These are phyloP conservation scores for Yarrowia sp. DNA, from an alignment of 805 yeast genomes.

Conservation along the genomic window DNA sequence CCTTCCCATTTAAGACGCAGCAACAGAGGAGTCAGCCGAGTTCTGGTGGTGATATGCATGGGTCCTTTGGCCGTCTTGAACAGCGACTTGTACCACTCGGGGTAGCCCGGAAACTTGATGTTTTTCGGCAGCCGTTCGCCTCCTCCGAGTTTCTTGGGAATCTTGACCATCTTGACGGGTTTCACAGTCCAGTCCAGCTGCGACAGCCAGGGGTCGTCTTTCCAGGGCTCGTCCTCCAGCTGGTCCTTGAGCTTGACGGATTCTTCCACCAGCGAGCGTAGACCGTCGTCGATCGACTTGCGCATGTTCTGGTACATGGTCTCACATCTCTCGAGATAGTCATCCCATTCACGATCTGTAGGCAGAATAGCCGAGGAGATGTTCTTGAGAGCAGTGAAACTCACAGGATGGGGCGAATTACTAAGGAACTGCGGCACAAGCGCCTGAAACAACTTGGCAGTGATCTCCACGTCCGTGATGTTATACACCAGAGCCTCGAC, in stretches of 20 bases:
- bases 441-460: conserved; percentile 70
- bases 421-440: conserved; percentile 71
- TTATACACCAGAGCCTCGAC: conserved; percentile 67
- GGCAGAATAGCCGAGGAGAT: conserved; percentile 81
- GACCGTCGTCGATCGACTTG: conserved; percentile 61
- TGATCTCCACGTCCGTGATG: conserved; percentile 80
- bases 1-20: conserved; percentile 85
- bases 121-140: conserved; percentile 51
- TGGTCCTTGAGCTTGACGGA: conserved; percentile 58
- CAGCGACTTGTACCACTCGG: conserved; percentile 86
- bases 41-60: conserved; percentile 69
- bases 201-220: conserved; percentile 83
- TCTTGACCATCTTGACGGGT: conserved; percentile 66
- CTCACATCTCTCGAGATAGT: conserved; percentile 76
- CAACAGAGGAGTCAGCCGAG: conserved; percentile 78
- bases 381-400: conserved; percentile 83
- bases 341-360: conserved; percentile 73
- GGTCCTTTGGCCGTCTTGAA: conserved; percentile 53
- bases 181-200: conserved; percentile 87
- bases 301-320: conserved; percentile 65
- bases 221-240: conserved; percentile 50
- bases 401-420: conserved; percentile 91
- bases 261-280: conserved; percentile 66
- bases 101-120: conserved; percentile 87
- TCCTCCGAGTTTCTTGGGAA: conserved; percentile 62